Base-by-base conservation (phyloP, 2,329 filamentous ascomycete genomes). In the Seiridium unicorne region DNA sequence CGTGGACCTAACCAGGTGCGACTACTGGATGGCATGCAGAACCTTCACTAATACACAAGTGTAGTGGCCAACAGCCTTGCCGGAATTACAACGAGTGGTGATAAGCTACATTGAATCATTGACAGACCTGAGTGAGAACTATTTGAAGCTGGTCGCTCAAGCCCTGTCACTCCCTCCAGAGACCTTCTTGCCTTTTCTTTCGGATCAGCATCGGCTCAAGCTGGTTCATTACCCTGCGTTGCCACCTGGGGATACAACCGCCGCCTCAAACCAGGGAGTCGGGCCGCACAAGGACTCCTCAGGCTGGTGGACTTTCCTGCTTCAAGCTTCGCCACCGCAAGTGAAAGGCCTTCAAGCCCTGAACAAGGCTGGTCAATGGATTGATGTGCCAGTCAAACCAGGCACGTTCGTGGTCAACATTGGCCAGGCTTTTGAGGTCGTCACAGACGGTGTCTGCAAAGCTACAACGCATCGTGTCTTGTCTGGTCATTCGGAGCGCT, bases 221-320 rank as follows among this genome's bases (percentile, higher is more conserved):
- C 73, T 87, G 2, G 75, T 86, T 3, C 80, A 78, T 57, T 87
- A 87, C 58, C 82, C 83, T 0, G 65, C 72, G 0, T 58, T 62
- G 3, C 54, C 58, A 11, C 34, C n/a, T 11, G 51, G 40, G 0
- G 61, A 65, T 8, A 26, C 31, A 4, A 48, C 59, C 1, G 56
- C 44, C 11, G 53, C 65, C 3, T 62, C 65, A 2, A 60, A 55
- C n/a, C 84, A 87, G 70, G 85, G 85, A 1, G 84, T 88, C 1
- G 85, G 85, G 0, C 81, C 85, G 1, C 85, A 88, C 72, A 87
- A 87, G 65, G 84, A 86, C 68, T 87, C 81, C 0, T 86, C 84
- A 0, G 85, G 85, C 3, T 88, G 84, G 84, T 84, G 85, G 75
- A 88, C 86, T 0, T 88, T 89, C 62, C 77, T 89, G 3, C 79